Base-by-base conservation (phyloP, 371 early-diverging fungal genomes). In the Lichtheimia ramosa region DNA sequence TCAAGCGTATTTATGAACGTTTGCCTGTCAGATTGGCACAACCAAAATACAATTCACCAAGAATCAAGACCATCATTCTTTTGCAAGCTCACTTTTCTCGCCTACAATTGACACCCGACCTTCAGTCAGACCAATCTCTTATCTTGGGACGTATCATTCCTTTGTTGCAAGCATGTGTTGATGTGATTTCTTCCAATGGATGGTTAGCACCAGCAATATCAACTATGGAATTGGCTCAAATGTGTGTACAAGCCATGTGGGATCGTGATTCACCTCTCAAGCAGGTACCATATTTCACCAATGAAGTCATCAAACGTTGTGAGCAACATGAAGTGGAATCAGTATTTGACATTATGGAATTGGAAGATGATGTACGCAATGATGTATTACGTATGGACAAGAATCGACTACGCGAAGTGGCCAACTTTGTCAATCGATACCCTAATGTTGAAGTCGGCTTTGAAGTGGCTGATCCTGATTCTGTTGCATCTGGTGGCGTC, bases 241-340 rank as follows among this genome's bases (percentile, higher is more conserved):
- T 97, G 97, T 75, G 78, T 51, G 95, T 97, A 10, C 97, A 97
- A 81, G 96, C 97, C n/a, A 81, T 95, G 63, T 97, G 98, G 98
- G 92, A 95, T 70, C 83, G 86, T 15, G 95, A 96, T 63, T 92
- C 95, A 40, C 90, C 92, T 28, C 79, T 97, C 60, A 88, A 90
- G 54, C 99, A 98, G 75, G 70, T 98, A 12, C 99, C 99, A 42
- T 90, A 90, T 73, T 81, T 98, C 70, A 85, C 82, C 4, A 57
- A 57, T 25, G 87, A 86, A 0, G 67, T 87, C 15, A 87, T 96
- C 71, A 82, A 84, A 54, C 75, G 84, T 5, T 89, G 90, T 64
- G 83, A 88, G 61, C 73, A 72, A 16, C 62, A 74, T 24, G 86
- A 81, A 0, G 90, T 94, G 18, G 92, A 91, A 59, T 83, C 89